A percentile compares a stretch with the other conserved stretches of the same genome.
Evolutionary conservation across 306 rosid genomes (phyloP).

Genomic region (Pyrus bretschneideri): DNA sequence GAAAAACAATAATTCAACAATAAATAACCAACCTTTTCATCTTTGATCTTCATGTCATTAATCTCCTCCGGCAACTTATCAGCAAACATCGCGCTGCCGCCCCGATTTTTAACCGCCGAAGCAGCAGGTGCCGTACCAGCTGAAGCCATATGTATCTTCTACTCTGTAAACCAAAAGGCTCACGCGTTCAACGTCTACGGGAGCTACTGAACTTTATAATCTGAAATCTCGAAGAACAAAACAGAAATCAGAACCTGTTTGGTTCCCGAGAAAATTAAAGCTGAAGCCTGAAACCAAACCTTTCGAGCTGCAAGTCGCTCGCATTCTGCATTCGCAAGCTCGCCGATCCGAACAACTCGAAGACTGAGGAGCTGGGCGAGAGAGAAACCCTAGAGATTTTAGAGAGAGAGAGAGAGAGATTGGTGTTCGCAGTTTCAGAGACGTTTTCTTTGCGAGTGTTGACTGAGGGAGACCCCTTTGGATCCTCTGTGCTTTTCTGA

Average conservation of each 20-base stretch:
- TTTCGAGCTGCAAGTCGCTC: constrained; percentile 12
- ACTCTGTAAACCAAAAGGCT: not conserved
- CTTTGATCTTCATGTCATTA: constrained; percentile 62
- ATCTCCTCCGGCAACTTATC: constrained; percentile 52
- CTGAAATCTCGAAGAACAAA: not conserved
- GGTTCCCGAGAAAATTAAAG: constrained; percentile 1
- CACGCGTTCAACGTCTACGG: not conserved
- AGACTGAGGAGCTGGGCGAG: not conserved
- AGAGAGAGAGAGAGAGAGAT: not conserved
- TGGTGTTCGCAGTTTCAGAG: constrained; percentile 11
- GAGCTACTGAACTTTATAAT: not conserved
- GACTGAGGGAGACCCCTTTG: constrained; percentile 16
- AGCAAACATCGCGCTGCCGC: constrained; percentile 19
- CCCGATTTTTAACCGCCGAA: constrained; percentile 25
- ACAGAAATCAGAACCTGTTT: not conserved
- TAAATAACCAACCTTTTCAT: constrained; percentile 35
- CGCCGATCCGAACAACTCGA: constrained; percentile 14
- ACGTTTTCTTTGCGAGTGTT: constrained; percentile 19
- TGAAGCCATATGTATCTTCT: constrained; percentile 35
- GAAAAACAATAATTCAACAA: not conserved
- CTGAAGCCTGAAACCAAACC: not conserved
- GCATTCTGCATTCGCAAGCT: constrained; percentile 20
- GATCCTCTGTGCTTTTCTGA: not conserved
- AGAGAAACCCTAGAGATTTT: not conserved
- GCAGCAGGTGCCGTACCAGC: constrained; percentile 7